Conservation (phyloP, 2,329 filamentous ascomycete species). For the Pezicula radicicola region DNA sequence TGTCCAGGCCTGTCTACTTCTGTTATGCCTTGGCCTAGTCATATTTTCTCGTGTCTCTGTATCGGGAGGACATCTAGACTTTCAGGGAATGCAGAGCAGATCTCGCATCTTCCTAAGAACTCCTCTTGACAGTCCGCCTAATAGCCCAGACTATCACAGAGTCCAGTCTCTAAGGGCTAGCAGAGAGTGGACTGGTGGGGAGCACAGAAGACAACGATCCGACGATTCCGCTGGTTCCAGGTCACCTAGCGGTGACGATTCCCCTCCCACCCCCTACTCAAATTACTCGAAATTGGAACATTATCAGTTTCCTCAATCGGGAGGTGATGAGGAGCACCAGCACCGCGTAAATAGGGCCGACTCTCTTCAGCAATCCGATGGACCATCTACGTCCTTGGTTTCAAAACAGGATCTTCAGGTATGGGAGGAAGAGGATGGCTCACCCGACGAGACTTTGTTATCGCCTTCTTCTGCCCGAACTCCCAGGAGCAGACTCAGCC, state of each 20-base stretch:
- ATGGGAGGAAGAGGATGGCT: not conserved
- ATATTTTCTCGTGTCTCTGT: constrained; percentile 66
- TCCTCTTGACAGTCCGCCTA: constrained; percentile 20
- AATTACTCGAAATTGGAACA: constrained; percentile 15
- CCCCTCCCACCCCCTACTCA: constrained; percentile 19
- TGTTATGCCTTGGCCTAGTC: constrained; percentile 83
- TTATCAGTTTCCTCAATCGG: constrained; percentile 5
- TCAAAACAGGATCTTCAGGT: not conserved
- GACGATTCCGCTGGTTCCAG: constrained; percentile 10
- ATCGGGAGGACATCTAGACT: constrained; percentile 20
- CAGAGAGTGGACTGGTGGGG: constrained; percentile 11
- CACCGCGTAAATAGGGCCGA: not conserved
- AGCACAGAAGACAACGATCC: constrained; percentile 11
- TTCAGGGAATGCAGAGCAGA: constrained; percentile 18
- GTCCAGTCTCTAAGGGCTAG: constrained; percentile 5
- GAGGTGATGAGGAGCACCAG: not conserved
- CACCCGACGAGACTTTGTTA: not conserved
- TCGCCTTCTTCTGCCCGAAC: not conserved
- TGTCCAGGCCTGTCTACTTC: constrained; percentile 80
- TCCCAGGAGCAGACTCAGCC: not conserved
- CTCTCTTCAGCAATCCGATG: not conserved
- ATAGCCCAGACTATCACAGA: constrained; percentile 17
- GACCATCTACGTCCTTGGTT: not conserved
- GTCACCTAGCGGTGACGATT: constrained; percentile 13
- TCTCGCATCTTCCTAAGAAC: constrained; percentile 15